Conservation (phyloP, 1,284 basidiomycete species). For the Pterula multifida region DNA sequence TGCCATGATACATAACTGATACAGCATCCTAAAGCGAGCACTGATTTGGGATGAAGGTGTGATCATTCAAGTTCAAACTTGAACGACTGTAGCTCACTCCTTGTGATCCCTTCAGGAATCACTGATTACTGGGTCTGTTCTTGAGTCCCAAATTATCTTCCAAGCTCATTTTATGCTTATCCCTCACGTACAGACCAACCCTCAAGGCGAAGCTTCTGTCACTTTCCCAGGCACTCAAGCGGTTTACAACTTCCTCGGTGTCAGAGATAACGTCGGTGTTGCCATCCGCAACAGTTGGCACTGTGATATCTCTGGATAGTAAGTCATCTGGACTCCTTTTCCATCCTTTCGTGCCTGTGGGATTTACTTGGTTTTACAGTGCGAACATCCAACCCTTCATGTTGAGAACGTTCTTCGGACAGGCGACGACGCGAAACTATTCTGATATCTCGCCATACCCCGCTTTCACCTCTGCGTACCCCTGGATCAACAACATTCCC, state of each 20-base stretch:
- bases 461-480: neutral
- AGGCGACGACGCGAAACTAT: neutral
- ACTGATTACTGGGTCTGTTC: slow-evolving; percentile 11
- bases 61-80: no score
- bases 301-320: slow-evolving; percentile 16
- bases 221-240: slow-evolving; percentile 14
- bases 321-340: slow-evolving; percentile 7
- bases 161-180: neutral
- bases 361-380: neutral
- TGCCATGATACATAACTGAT: neutral
- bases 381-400: neutral
- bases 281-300: slow-evolving; percentile 14
- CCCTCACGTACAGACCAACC: slow-evolving; percentile 9
- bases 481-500: neutral
- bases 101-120: slow-evolving; percentile 4
- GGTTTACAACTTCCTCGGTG: slow-evolving; percentile 15
- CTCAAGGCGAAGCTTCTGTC: slow-evolving; percentile 14
- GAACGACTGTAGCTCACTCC: no score
- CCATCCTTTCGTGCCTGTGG: neutral
- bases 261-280: slow-evolving; percentile 13
- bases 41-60: slow-evolving; percentile 12
- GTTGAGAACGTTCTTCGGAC: neutral
- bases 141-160: no score
- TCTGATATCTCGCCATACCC: neutral
- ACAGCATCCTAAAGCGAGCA: slow-evolving; percentile 7